A percentile compares a stretch with the other conserved stretches of the same genome.
These are phyloP conservation scores for Chloranthus sessilifolius DNA, from an alignment of 164 flowering plant species.

Conservation along the genomic window DNA sequence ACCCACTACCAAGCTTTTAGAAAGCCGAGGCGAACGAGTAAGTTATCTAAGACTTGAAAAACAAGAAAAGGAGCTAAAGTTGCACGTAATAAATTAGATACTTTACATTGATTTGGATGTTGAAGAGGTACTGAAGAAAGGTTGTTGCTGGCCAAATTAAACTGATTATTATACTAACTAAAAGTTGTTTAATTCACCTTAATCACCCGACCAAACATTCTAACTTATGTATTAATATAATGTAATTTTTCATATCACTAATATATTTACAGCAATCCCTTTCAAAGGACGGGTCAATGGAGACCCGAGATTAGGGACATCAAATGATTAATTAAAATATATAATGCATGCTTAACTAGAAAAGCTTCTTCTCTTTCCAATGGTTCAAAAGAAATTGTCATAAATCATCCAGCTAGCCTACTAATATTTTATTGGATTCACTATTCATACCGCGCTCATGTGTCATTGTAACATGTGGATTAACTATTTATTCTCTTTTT, in stretches of 20 bases:
- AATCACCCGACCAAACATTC: conserved; percentile 21
- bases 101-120: conserved; percentile 15
- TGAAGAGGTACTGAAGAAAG: conserved; percentile 21
- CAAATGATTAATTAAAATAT: conserved; percentile 5
- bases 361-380: background rate
- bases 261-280: conserved; percentile 19
- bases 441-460: no score
- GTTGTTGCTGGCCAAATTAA: no score
- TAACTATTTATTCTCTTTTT: no score
- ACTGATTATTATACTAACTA: conserved; percentile 6
- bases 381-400: no score
- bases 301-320: conserved; percentile 39
- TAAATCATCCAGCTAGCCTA: no score
- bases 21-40: background rate
- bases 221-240: conserved; percentile 12
- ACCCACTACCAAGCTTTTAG: conserved; percentile 19
- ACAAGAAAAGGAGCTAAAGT: background rate
- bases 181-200: conserved; percentile 20
- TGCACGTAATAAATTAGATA: conserved; percentile 30
- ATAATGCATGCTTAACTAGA: background rate
- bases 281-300: conserved; percentile 20
- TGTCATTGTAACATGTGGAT: no score
- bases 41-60: conserved; percentile 1
- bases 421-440: no score
- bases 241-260: conserved; percentile 16